Evolutionary conservation across 2,329 filamentous ascomycete species (phyloP), one percentile per base, ranked within the genome.

Genomic region (Calonectria naviculata): DNA sequence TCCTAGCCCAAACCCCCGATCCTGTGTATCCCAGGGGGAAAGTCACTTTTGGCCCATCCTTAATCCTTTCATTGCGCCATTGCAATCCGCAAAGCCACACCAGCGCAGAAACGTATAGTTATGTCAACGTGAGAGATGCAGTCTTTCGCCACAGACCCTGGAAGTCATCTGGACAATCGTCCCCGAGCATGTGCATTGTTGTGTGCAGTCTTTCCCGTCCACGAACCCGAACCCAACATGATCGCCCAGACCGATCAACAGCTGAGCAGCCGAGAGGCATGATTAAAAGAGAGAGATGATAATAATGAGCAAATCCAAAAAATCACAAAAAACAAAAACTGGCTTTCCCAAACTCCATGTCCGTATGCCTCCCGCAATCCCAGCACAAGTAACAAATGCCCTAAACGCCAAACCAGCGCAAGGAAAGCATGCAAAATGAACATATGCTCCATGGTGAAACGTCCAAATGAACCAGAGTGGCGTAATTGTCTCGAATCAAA

Each of bases 211-310:
- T 71, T 75, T 61, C 44, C 58, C 56, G 63, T 65, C 52, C 70
- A 41, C 73, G 49, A 60, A 46, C 42, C 73, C 71, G 49, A 67
- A 44, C 49, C 74, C 71, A 62, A 67, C 65, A 71, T 66, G 63
- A 65, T 68, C 62, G 42, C 68, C 73, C 76, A 72, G 69, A 65
- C 76, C 76, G 76, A 68, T 78, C 76, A 78, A 78, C 76, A 74
- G 65, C 73, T 63, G 71, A 75, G 68, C 64, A 71, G 71, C 66
- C 71, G 71, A 70, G 65, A 65, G 70, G 65, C 52, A 56, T 64
- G 65, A 77, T 77, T 71, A 62, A 67, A 44, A 54, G 66, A 69
- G 70, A 73, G 49, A 67, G 70, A 75, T 70, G 71, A 73, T 78
- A 74, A 75, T 67, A 74, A 75, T 52, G 70, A 66, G 54, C 52